Base-by-base conservation (phyloP, 2,329 filamentous ascomycete species). In the Colletotrichum sublineola region DNA sequence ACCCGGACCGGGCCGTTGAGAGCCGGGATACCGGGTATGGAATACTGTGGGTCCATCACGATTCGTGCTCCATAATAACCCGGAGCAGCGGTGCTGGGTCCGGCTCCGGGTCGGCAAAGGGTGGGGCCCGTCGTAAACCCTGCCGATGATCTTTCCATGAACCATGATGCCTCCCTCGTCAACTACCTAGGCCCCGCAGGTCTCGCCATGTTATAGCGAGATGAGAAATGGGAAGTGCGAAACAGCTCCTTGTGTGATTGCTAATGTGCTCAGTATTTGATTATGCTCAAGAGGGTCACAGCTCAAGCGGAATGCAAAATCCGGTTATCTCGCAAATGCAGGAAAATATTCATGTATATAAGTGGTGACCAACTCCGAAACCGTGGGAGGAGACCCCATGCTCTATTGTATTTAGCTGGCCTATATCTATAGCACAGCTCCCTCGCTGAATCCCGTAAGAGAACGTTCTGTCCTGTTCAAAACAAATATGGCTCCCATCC, bases 401-500 rank as follows among this genome's bases (percentile, higher is more conserved):
- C 8, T 33, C 3, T 15, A 36, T 11, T 12, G 1, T 11, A 36
- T 5, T 36, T 29, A 55, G 9, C 20, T 8, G 8, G 31, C 2
- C 11, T 11, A 2, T 5, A 20, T 12, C 15, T 36, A 9, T 33
- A 56, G 7, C 9, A n/a, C 33, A 5, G 8, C 9, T 6, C 24
- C 18, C 5, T 42, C 40, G 5, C 42, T 8, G 20, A 44, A 7
- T 20, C 18, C 20, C 18, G 18, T 5, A 44, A n/a, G 24, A 3
- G 20, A 7, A 3, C n/a, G 5, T 42, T 29, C 12, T 60, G 2
- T 3, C 7, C 4, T 24, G 15, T 12, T 48, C 24, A 12, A 4
- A 40, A 2, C 11, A 1, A 42, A 18, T 7, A 29, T 70, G 55
- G 12, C 55, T 3, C 55, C 84, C 14, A 88, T 90, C 68, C 85